Base-by-base conservation (phyloP, 1,139 yeast species). In the Pichia sp. region DNA sequence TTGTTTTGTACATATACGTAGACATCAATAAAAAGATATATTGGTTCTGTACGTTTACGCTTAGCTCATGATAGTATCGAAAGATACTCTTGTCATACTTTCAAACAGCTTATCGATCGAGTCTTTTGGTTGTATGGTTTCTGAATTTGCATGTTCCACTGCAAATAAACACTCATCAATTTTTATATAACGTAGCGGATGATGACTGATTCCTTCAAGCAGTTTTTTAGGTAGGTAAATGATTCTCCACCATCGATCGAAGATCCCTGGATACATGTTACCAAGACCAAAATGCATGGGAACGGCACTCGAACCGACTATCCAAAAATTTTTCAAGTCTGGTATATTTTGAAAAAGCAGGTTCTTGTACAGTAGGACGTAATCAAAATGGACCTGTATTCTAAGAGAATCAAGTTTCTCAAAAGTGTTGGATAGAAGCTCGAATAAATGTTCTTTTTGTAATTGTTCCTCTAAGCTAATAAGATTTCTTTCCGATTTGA, bases 241-340 rank as follows among this genome's bases (percentile, higher is more conserved):
- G 1, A 81, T 81, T 55, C 80, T 74, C 58, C 74, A 72, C 85
- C 86, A 82, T 55, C 78, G 79, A 63, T 81, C 85, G 60, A 75
- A 75, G 2, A 82, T 71, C 2, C 80, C 79, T 4, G 83, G 83
- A 62, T 80, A 81, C 4, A 73, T 70, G 69, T 76, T 78, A 15
- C 80, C 83, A 30, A 79, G 65, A 0, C 85, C 86, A 70, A 81
- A 72, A 63, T 80, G 81, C 5, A 78, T 72, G 0, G 83, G 84
- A 3, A 82, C 82, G 0, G 84, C 77, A 30, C 75, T 74, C 19
- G 74, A 66, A 0, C 85, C 85, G 57, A 77, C 74, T 1, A 81
- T 66, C 63, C 79, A 80, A 15, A 81, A 63, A 47, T 65, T 71
- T 26, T 61, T 59, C 47, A 82, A 64, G 0, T 60, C 57, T 0